Conservation (phyloP, 345 rosid genomes). For the Psidium friedrichsthalianum region DNA sequence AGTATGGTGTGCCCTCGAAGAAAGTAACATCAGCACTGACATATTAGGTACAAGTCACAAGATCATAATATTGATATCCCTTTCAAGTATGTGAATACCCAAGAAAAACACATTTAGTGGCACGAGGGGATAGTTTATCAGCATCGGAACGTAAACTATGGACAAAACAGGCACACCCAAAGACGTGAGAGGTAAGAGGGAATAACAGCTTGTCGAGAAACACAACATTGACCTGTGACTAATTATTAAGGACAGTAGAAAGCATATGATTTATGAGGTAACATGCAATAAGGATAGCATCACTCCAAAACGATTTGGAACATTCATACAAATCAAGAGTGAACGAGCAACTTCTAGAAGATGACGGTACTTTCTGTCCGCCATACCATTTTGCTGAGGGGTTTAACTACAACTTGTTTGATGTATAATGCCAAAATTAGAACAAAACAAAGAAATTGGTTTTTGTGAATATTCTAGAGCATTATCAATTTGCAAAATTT, state of each 20-base stretch:
- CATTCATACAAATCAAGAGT: not conserved
- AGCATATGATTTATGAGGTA: not conserved
- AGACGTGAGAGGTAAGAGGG: not conserved
- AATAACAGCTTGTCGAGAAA: not conserved
- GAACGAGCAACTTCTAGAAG: not conserved
- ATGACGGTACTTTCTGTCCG: not conserved
- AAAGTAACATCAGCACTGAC: not conserved
- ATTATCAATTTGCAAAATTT: not conserved
- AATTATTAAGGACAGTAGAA: not conserved
- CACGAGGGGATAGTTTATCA: not conserved
- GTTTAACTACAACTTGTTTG: not conserved
- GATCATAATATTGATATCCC: not conserved
- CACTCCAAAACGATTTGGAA: not conserved
- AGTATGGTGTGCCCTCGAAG: too few relatives aligned
- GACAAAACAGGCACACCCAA: not conserved
- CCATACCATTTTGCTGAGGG: not conserved
- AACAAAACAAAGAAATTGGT: not conserved
- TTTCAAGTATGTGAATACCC: not conserved
- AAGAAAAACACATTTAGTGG: not conserved
- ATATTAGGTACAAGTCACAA: not conserved
- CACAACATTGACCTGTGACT: not conserved
- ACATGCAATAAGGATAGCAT: not conserved
- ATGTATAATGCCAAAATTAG: not conserved
- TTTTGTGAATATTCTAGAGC: not conserved
- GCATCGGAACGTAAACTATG: not conserved